Base-by-base conservation (phyloP, 2,329 filamentous ascomycete genomes). In the Sodiomyces alkalinus region DNA sequence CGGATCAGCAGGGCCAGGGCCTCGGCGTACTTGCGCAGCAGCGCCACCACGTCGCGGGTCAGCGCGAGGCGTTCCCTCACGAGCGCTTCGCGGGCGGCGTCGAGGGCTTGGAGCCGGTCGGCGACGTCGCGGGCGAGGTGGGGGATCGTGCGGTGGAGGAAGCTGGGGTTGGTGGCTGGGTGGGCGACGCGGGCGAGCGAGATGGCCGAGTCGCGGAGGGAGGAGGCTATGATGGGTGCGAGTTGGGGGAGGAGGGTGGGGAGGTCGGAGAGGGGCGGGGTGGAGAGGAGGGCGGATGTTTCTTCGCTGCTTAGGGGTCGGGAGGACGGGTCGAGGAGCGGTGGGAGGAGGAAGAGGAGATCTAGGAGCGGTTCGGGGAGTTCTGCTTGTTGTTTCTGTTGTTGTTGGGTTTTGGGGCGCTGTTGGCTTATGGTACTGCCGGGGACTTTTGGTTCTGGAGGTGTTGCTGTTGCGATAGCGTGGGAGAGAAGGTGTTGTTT, bases 81-180 rank as follows among this genome's bases (percentile, higher is more conserved):
- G 6, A 71, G 51, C 2, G 42, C 30, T 3, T 39, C 30, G 17
- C 51, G 46, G 2, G 50, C 39, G 3, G 40, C 34, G 3, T 41
- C 32, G 4, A 60, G 41, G 4, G 47, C 35, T 9, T 43, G 19
- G n/a, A 40, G 43, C 2, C 69, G 55, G 3, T 49, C 33, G 4
- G 46, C 36, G 12, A 60, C 46, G 15, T 55, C 47, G 2, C 47
- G 36, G 0, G 62, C 50, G 3, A 77, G 51, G 12, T 55, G 49
- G 1, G 67, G 53, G 27, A 75, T 62, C 15, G 56, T 47, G 13
- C 70, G 67, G 49, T 74, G 70, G n/a, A 74, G 51, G 41, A 58
- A 68, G 13, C 65, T 66, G 1, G 64, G 53, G 44, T 68, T 68
- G 1, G 61, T 67, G 11, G 50, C 49, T 1, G 64, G 63, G 36